Evolutionary conservation across 805 yeast species (phyloP).

Genomic region (Kurtzmaniella cleridarum): DNA sequence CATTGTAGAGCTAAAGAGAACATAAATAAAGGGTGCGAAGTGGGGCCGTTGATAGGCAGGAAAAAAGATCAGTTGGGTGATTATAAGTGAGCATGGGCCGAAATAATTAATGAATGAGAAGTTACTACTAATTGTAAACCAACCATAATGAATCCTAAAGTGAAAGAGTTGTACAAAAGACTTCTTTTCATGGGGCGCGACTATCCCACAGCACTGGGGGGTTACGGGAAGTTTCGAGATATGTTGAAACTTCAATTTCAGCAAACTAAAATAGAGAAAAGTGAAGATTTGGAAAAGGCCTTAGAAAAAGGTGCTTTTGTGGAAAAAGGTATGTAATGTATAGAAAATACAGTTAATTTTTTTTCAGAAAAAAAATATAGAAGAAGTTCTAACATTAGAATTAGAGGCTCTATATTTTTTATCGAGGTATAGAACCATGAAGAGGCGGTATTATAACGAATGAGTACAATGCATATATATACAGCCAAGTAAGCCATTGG

Average conservation of each 20-base stretch:
- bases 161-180: constrained; percentile 19
- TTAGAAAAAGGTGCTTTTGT: constrained; percentile 25
- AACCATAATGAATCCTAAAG: constrained; percentile 19
- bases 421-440: constrained; percentile 24
- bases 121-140: background rate
- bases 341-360: too few relatives aligned
- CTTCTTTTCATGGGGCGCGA: constrained; percentile 30
- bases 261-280: constrained; percentile 9
- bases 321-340: constrained; percentile 16
- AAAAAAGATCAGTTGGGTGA: background rate
- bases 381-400: constrained; percentile 14
- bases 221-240: constrained; percentile 18
- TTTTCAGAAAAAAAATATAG: too few relatives aligned
- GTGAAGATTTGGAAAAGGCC: constrained; percentile 17
- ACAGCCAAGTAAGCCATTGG: too few relatives aligned
- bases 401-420: constrained; percentile 29
- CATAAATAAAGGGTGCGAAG: background rate
- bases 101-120: background rate
- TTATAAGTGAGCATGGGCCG: background rate
- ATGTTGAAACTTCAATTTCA: constrained; percentile 16
- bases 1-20: background rate
- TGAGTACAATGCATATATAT: too few relatives aligned
- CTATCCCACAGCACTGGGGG: constrained; percentile 28
- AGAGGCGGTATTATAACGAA: constrained; percentile 12
- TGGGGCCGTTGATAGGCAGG: background rate